phyloP scores from a whole-genome alignment of 805 yeast genomes.

The Yarrowia bubula region DNA sequence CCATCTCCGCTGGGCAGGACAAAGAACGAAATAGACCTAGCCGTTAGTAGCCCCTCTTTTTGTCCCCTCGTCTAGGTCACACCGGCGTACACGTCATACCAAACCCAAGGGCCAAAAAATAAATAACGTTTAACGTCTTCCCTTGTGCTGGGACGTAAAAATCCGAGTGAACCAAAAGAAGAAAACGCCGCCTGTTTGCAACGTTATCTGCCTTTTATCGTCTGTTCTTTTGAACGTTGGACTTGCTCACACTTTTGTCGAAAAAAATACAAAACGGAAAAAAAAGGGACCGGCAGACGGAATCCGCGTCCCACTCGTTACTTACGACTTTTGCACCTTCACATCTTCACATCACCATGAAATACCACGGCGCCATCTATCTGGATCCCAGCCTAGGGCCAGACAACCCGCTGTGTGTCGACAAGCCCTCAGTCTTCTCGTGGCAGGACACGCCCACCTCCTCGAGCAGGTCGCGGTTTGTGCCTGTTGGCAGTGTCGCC shows the following conservation, averaged over 20 bases:
- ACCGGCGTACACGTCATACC: slow-evolving; percentile 16
- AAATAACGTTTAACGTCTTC: slow-evolving; percentile 23
- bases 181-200: slow-evolving; percentile 23
- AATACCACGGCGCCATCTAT: slow-evolving; percentile 26
- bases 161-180: slow-evolving; percentile 13
- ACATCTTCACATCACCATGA: not conserved
- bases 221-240: not conserved
- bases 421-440: not conserved
- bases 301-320: not conserved
- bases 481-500: not conserved
- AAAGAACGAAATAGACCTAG: too few relatives aligned
- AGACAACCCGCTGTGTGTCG: not conserved
- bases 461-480: not conserved
- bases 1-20: not conserved
- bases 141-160: slow-evolving; percentile 12
- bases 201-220: slow-evolving; percentile 24
- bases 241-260: not conserved
- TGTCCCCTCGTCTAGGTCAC: not conserved
- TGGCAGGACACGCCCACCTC: not conserved
- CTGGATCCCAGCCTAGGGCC: slow-evolving; percentile 15
- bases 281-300: slow-evolving; percentile 2
- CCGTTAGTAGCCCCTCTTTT: not conserved
- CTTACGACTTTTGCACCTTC: not conserved
- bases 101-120: not conserved
- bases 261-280: not conserved